These are phyloP conservation scores for Boletus pseudo-olivaceus DNA, from an alignment of 768 basidiomycete species.

Conservation along the genomic window DNA sequence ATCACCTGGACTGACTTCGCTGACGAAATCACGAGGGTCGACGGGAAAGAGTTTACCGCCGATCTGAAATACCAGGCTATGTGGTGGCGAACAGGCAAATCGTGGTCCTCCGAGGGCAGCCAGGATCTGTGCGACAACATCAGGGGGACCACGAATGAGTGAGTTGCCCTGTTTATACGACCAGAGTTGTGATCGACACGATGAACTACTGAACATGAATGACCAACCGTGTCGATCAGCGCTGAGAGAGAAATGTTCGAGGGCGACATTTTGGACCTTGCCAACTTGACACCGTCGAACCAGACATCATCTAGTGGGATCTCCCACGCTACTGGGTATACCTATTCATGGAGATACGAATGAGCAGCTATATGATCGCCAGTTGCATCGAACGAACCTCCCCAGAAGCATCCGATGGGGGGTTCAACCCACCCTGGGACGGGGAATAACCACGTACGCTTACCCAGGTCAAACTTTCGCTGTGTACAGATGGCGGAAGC, in stretches of 20 bases:
- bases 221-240: slow-evolving; percentile 63
- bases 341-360: slow-evolving; percentile 28
- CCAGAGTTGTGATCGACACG: background rate
- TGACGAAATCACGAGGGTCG: slow-evolving; percentile 70
- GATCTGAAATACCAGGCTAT: slow-evolving; percentile 64
- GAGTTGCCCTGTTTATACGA: slow-evolving; percentile 59
- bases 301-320: slow-evolving; percentile 67
- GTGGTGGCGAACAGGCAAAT: slow-evolving; percentile 59
- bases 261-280: slow-evolving; percentile 49
- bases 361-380: slow-evolving; percentile 1
- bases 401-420: slow-evolving; percentile 52
- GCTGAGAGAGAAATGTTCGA: slow-evolving; percentile 55
- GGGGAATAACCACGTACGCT: slow-evolving; percentile 53
- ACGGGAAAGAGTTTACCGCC: slow-evolving; percentile 67
- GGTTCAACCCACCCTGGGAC: slow-evolving; percentile 49
- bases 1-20: slow-evolving; percentile 37
- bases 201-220: background rate
- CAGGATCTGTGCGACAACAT: slow-evolving; percentile 53
- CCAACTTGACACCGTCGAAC: slow-evolving; percentile 61
- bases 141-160: slow-evolving; percentile 68
- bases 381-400: slow-evolving; percentile 44
- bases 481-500: slow-evolving; percentile 49
- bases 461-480: slow-evolving; percentile 60
- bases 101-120: slow-evolving; percentile 39
- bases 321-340: slow-evolving; percentile 70